Evolutionary conservation across 441 rosid species (phyloP).

Genomic region (Theobroma grandiflorum): DNA sequence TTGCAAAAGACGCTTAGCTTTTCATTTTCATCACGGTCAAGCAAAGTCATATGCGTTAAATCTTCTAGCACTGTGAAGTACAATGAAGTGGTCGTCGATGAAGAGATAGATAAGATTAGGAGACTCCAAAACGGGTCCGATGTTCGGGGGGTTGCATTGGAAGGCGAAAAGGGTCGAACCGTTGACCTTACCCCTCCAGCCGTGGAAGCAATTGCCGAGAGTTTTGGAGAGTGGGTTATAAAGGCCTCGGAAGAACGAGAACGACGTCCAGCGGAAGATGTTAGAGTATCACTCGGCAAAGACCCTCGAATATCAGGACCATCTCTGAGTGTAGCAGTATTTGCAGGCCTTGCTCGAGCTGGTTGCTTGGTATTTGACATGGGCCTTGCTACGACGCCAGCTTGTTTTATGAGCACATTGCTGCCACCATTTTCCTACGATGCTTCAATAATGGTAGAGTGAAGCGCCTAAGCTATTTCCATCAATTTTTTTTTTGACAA

Average conservation of each 20-base stretch:
- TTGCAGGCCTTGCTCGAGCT: constrained; percentile 81
- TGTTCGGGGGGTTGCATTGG: constrained; percentile 88
- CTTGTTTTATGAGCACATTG: constrained; percentile 93
- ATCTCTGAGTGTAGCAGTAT: constrained; percentile 71
- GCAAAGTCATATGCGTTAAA: constrained; percentile 31
- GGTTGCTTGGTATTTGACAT: constrained; percentile 82
- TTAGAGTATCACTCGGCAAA: constrained; percentile 75
- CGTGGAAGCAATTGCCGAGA: constrained; percentile 88
- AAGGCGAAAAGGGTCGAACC: constrained; percentile 77
- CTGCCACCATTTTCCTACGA: constrained; percentile 74
- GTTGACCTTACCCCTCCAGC: constrained; percentile 85
- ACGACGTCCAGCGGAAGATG: constrained; percentile 34
- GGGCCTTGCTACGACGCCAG: constrained; percentile 97
- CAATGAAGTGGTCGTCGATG: constrained; percentile 55
- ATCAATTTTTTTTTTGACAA: neutral
- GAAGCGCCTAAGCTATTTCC: neutral
- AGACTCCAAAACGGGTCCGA: constrained; percentile 93
- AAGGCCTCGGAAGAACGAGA: constrained; percentile 41
- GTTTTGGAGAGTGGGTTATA: constrained; percentile 93
- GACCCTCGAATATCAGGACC: constrained; percentile 84
- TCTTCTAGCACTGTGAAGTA: constrained; percentile 46
- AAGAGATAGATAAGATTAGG: constrained; percentile 75
- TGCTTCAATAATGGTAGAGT: constrained; percentile 86
- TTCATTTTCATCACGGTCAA: constrained; percentile 24
- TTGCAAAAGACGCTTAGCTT: constrained; percentile 26